These are phyloP conservation scores for Yamadazyma atlantica DNA, from an alignment of 1,139 yeast genomes.

Conservation along the genomic window DNA sequence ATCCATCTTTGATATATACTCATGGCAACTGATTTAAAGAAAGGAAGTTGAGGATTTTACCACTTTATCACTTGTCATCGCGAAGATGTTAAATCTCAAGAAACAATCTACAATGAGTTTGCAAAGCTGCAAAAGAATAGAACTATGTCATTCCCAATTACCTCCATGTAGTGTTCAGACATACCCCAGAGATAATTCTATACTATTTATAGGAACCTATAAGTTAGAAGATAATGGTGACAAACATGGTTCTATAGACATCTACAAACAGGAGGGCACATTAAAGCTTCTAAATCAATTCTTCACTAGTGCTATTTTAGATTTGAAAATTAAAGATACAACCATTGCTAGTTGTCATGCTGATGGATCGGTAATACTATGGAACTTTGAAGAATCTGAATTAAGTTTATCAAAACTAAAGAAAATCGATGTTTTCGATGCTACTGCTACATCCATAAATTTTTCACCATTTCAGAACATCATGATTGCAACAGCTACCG, in stretches of 20 bases:
- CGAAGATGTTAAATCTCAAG: neutral
- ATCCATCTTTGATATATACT: slow-evolving; percentile 46
- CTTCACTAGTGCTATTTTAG: slow-evolving; percentile 59
- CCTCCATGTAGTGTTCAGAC: slow-evolving; percentile 85
- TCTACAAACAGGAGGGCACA: slow-evolving; percentile 36
- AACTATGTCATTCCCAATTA: slow-evolving; percentile 40
- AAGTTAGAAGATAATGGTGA: slow-evolving; percentile 58
- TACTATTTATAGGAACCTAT: slow-evolving; percentile 75
- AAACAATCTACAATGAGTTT: neutral
- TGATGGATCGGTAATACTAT: slow-evolving; percentile 67
- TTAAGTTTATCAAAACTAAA: slow-evolving; percentile 9
- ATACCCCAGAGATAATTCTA: slow-evolving; percentile 49
- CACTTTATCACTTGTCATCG: no score
- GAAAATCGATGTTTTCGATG: slow-evolving; percentile 12
- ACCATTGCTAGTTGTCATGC: slow-evolving; percentile 71
- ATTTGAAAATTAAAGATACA: slow-evolving; percentile 59
- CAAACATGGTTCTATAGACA: slow-evolving; percentile 75
- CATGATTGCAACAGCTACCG: slow-evolving; percentile 55
- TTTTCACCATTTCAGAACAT: slow-evolving; percentile 47
- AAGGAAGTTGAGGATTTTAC: no score
- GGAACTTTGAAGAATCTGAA: slow-evolving; percentile 43
- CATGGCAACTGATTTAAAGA: slow-evolving; percentile 19
- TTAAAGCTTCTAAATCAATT: slow-evolving; percentile 9
- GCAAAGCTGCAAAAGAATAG: slow-evolving; percentile 18
- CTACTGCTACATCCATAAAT: slow-evolving; percentile 60